Conservation (phyloP, 2,329 filamentous ascomycete genomes). For the Paraphoma sp. region DNA sequence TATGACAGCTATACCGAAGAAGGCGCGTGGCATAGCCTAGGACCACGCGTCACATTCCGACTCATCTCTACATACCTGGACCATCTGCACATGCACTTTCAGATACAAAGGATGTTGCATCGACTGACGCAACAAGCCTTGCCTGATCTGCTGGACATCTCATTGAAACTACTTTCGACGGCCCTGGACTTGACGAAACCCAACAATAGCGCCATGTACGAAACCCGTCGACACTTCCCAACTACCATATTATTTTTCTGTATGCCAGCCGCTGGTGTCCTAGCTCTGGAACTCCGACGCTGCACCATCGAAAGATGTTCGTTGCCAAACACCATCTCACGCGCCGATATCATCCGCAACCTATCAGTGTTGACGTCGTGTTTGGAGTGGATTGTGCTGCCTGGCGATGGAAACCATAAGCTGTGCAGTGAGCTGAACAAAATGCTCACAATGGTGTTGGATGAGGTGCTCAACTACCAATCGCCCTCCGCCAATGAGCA, state of each 20-base stretch:
- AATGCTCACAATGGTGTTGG: constrained; percentile 42
- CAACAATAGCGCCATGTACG: constrained; percentile 33
- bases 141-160: constrained; percentile 39
- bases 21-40: constrained; percentile 34
- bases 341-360: constrained; percentile 46
- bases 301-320: constrained; percentile 42
- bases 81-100: constrained; percentile 42
- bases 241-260: constrained; percentile 45
- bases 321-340: constrained; percentile 36
- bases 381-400: constrained; percentile 43
- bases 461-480: constrained; percentile 46
- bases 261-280: constrained; percentile 42
- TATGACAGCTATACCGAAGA: constrained; percentile 46
- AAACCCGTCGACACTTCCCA: constrained; percentile 40
- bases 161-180: constrained; percentile 41
- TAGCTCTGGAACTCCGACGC: constrained; percentile 42
- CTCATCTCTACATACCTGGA: constrained; percentile 44
- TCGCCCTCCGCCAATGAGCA: constrained; percentile 24
- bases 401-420: constrained; percentile 44
- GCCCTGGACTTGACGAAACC: constrained; percentile 42
- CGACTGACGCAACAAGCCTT: constrained; percentile 40
- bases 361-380: constrained; percentile 45
- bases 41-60: constrained; percentile 29
- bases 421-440: constrained; percentile 47
- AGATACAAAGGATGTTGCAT: constrained; percentile 42